Conservation (phyloP, 2,329 filamentous ascomycete genomes). For the Aureobasidium mangrovei region DNA sequence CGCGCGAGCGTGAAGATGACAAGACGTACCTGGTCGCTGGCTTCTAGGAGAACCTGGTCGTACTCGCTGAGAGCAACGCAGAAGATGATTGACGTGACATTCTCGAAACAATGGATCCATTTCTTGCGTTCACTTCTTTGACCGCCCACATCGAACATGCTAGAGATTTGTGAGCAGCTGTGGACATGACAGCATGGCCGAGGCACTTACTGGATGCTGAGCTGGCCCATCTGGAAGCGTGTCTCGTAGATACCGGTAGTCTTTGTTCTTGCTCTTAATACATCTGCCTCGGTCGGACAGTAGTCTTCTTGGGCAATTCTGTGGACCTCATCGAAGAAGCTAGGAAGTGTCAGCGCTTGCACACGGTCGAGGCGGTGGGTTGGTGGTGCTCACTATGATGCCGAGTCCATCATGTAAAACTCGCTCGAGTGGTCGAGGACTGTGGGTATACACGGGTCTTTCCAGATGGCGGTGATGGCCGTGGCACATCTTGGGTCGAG, state of each 20-base stretch:
- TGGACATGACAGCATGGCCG: background rate
- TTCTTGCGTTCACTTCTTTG: conserved; percentile 98
- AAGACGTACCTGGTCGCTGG: conserved; percentile 78
- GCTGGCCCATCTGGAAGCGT: conserved; percentile 93
- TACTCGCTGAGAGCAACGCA: conserved; percentile 97
- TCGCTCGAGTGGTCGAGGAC: conserved; percentile 92
- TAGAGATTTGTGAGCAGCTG: conserved; percentile 34
- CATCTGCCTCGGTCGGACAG: conserved; percentile 87
- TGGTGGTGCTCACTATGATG: conserved; percentile 70
- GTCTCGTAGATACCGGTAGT: conserved; percentile 99
- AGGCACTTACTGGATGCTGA: conserved; percentile 86
- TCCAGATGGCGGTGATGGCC: conserved; percentile 82
- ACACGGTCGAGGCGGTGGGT: background rate
- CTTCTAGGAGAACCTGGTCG: conserved; percentile 91
- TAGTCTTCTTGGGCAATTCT: conserved; percentile 80
- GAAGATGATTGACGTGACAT: conserved; percentile 98
- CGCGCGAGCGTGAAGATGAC: no score
- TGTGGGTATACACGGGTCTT: conserved; percentile 70
- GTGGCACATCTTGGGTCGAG: conserved; percentile 73
- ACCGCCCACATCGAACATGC: conserved; percentile 98
- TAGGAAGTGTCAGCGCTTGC: conserved; percentile 33
- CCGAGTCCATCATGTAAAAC: conserved; percentile 99
- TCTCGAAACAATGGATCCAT: conserved; percentile 99
- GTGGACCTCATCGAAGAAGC: conserved; percentile 89
- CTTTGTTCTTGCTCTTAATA: conserved; percentile 90